phyloP scores from a whole-genome alignment of 331 rosid species.

The Cucumis variabilis region DNA sequence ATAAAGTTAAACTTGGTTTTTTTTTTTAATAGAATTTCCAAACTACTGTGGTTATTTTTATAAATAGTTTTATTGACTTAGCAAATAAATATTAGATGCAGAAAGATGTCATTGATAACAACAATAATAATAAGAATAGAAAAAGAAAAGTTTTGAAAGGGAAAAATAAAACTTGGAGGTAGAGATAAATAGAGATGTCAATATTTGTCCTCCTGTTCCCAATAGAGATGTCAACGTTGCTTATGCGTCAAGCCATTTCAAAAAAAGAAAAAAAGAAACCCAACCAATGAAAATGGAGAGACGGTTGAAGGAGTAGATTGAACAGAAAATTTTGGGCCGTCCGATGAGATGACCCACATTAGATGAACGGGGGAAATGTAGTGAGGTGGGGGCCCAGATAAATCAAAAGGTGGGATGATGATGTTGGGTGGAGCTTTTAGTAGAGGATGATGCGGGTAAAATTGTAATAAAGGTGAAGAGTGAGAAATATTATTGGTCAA shows the following conservation, averaged over 20 bases:
- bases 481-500: not conserved
- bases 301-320: not conserved
- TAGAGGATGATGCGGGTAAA: conserved; percentile 46
- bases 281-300: not conserved
- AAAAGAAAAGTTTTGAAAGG: too few species aligned
- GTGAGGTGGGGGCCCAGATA: conserved; percentile 2
- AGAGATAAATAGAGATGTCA: not conserved
- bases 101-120: too few species aligned
- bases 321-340: not conserved
- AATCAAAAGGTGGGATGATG: conserved; percentile 26
- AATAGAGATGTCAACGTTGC: not conserved
- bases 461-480: conserved; percentile 34
- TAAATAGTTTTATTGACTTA: too few species aligned
- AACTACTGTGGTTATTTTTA: too few species aligned
- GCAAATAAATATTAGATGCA: too few species aligned
- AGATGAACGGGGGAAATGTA: not conserved
- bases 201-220: not conserved
- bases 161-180: not conserved
- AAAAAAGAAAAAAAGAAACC: not conserved
- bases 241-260: not conserved
- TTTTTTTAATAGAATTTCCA: too few species aligned
- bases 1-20: too few species aligned
- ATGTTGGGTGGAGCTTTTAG: conserved; percentile 44
- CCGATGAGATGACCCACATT: not conserved
- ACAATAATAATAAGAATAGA: too few species aligned